Base-by-base conservation (phyloP, 192 early-diverging fungal species). In the Backusella sp. region DNA sequence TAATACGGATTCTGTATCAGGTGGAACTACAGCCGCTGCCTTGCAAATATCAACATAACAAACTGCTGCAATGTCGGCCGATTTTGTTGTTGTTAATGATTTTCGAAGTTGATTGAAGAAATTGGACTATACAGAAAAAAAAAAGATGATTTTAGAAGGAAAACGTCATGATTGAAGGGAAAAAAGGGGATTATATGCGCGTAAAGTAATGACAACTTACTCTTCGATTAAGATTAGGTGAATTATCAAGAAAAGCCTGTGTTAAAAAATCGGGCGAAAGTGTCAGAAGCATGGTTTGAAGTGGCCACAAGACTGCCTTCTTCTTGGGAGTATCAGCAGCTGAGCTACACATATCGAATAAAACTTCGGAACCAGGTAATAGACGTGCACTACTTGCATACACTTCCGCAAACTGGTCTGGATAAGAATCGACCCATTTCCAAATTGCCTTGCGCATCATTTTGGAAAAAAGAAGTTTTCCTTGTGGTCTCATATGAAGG, bases 381-480 rank as follows among this genome's bases (percentile, higher is more conserved):
- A 88, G 76, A 7, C 86, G 82, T 68, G 80, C 82, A 41, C 79
- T 73, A 9, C 73, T 88, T 71, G 86, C 83, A 79, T 91, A 93
- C 46, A 96, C 86, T 74, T 88, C 86, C 42, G 90, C 87, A 76
- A 95, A 97, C 69, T 96, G 94, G 21, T 86, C 80, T 1, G 93
- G 91, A 76, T 92, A 96, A 19, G 90, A 84, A 65, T 94, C 90
- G 36, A 98, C 94, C 90, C 95, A 98, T 83, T 91, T 92, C 96
- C 95, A 97, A 72, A 98, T 93, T 12, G 89, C 91, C 26, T 91
- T 90, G 23, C 94, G 88, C 68, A 97, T 87, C 90, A 44, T 92
- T 90, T 34, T 94, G 84, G 74, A 96, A 84, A 26, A 92, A 85
- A 67, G 89, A 84, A 5, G 91, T 74, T 96, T 94, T 4, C 90